Base-by-base conservation (phyloP, 352 stramenopile genomes). In the Phytophthora vignae region DNA sequence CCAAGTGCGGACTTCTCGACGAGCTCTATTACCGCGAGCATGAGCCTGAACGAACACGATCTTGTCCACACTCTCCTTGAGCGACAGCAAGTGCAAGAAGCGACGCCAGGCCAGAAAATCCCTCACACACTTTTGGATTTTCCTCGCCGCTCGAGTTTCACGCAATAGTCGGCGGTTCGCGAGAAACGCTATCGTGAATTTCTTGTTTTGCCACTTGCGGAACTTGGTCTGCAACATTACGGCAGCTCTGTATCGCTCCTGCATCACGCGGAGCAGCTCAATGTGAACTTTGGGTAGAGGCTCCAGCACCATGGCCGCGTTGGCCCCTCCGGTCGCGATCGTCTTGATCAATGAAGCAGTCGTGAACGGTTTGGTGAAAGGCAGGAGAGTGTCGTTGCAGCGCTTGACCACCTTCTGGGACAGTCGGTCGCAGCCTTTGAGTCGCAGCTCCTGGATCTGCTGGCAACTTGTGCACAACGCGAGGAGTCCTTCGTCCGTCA, bases 351-450 rank as follows among this genome's bases (percentile, higher is more conserved):
- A 59, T 8, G 79, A 79, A 6, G 71, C 69, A 1, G 73, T 29
- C 19, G 33, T 10, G 10, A 85, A 71, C 4, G 73, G 22, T 7
- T 63, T 73, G 1, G 83, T 89, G 46, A 89, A 84, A 5, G 85
- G 81, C 54, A 92, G 60, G 0, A 85, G 50, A 0, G 27, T 55
- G 12, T 62, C 48, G 21, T 67, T 81, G 50, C 78, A 88, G 9
- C 58, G 63, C 50, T 79, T 67, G n/a, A 92, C 31, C 1, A 55
- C 68, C 27, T 73, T 62, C 22, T 76, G 60, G 9, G 83, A 87
- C 8, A 92, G 62, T 11, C 87, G 82, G 55, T 90, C 84, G 59
- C 87, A 94, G 22, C 84, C 85, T 69, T 88, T 83, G 8, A 94
- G 64, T 3, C 79, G 78, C 5, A 94, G 64, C 31, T 90, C 75